A percentile compares a stretch with the other conserved stretches of the same genome.
phyloP scores from a whole-genome alignment of 2,329 filamentous ascomycete species.

The Alternaria angustiovoidea region DNA sequence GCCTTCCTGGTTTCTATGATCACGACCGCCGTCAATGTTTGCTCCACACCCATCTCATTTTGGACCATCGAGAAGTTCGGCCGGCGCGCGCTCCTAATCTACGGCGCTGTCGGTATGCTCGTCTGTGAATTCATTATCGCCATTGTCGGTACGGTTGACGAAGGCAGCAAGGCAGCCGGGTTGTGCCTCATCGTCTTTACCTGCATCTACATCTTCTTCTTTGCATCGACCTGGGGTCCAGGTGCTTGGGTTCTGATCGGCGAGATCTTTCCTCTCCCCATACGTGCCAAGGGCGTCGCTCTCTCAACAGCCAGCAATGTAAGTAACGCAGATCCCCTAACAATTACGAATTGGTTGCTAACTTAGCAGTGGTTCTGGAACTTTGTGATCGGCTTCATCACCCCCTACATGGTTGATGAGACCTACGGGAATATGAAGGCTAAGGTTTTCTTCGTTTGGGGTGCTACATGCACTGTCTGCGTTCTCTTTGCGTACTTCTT shows the following conservation, averaged over 20 bases:
- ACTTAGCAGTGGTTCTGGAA: constrained; percentile 73
- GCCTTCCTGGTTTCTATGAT: constrained; percentile 84
- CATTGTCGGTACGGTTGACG: constrained; percentile 62
- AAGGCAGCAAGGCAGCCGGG: constrained; percentile 60
- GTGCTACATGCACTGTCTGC: constrained; percentile 59
- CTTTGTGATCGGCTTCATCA: constrained; percentile 63
- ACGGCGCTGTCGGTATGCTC: constrained; percentile 82
- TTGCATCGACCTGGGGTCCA: constrained; percentile 88
- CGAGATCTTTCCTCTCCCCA: constrained; percentile 89
- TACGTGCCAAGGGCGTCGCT: constrained; percentile 85
- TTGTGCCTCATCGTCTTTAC: constrained; percentile 79
- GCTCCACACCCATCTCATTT: constrained; percentile 86
- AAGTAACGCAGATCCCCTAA: not conserved
- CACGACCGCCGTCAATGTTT: constrained; percentile 88
- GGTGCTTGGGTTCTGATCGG: constrained; percentile 77
- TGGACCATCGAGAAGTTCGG: constrained; percentile 83
- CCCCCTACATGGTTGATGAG: constrained; percentile 74
- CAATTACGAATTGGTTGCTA: not conserved
- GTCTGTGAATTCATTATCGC: constrained; percentile 87
- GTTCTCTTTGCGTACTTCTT: constrained; percentile 75
- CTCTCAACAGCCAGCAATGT: constrained; percentile 84
- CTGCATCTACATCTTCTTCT: constrained; percentile 92
- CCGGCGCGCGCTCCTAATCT: constrained; percentile 80
- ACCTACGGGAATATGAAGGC: constrained; percentile 71
- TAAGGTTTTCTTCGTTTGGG: constrained; percentile 65